phyloP scores from a whole-genome alignment of 2,329 filamentous ascomycete genomes.

The Trichoderma sp. region DNA sequence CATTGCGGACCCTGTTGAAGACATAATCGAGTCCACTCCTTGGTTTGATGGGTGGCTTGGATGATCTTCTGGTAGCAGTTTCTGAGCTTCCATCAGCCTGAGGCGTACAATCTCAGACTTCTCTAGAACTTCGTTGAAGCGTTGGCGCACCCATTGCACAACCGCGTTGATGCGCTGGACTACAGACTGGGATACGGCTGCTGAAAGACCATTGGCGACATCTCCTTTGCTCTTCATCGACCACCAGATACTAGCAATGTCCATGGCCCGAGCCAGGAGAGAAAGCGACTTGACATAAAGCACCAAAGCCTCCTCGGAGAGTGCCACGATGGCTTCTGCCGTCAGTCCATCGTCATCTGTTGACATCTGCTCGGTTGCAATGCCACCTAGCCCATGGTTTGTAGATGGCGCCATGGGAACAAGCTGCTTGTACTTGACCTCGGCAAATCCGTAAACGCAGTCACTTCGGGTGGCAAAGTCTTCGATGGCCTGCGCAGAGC shows the following conservation, averaged over 20 bases:
- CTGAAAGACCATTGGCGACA: constrained; percentile 43
- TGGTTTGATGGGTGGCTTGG: constrained; percentile 83
- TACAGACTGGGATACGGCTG: constrained; percentile 50
- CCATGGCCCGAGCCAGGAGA: constrained; percentile 90
- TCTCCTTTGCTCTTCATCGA: constrained; percentile 72
- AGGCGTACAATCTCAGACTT: constrained; percentile 94
- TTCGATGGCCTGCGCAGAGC: constrained; percentile 79
- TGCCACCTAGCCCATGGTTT: constrained; percentile 68
- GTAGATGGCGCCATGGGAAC: constrained; percentile 81
- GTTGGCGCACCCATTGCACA: constrained; percentile 90
- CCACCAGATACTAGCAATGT: constrained; percentile 94
- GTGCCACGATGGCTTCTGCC: constrained; percentile 76
- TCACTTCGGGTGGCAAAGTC: constrained; percentile 91
- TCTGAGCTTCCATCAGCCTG: constrained; percentile 84
- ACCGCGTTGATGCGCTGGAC: constrained; percentile 82
- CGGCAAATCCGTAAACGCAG: constrained; percentile 95
- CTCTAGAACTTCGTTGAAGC: constrained; percentile 96
- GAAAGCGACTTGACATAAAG: constrained; percentile 94
- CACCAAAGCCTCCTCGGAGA: constrained; percentile 93
- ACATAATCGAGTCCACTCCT: constrained; percentile 57
- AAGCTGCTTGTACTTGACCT: constrained; percentile 98
- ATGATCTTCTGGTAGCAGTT: constrained; percentile 79
- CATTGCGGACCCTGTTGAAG: constrained; percentile 62
- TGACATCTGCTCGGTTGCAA: constrained; percentile 54
- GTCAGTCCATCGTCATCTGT: constrained; percentile 76